These are phyloP conservation scores for Podospora appendiculata DNA, from an alignment of 495 filamentous ascomycete genomes.

Conservation along the genomic window DNA sequence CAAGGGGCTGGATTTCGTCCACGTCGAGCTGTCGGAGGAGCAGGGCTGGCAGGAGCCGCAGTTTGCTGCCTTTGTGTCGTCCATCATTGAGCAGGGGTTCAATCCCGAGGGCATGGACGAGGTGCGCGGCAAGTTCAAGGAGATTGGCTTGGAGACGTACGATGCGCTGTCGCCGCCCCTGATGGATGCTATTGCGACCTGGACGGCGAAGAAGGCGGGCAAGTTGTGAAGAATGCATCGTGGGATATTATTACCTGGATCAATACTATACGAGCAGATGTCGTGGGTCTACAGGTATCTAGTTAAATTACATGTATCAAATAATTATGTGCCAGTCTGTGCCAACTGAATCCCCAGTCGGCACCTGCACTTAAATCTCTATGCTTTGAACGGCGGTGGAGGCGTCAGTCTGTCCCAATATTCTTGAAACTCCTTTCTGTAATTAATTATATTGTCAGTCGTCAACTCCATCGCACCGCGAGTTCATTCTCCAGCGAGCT, in stretches of 20 bases:
- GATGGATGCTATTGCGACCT: slow-evolving; percentile 53
- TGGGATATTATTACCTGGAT: neutral
- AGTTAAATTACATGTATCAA: too few relatives aligned
- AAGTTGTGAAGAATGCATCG: slow-evolving; percentile 3
- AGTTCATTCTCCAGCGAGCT: too few relatives aligned
- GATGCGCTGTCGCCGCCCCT: slow-evolving; percentile 47
- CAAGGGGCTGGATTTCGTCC: slow-evolving; percentile 55
- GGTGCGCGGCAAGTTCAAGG: slow-evolving; percentile 40
- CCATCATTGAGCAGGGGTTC: slow-evolving; percentile 55
- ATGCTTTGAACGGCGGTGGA: too few relatives aligned
- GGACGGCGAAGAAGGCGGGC: slow-evolving; percentile 39
- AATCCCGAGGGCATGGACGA: slow-evolving; percentile 42
- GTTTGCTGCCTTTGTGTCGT: slow-evolving; percentile 53
- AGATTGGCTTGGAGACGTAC: slow-evolving; percentile 45
- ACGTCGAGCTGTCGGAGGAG: slow-evolving; percentile 47
- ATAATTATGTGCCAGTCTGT: too few relatives aligned
- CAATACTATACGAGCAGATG: too few relatives aligned
- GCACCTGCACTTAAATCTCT: too few relatives aligned
- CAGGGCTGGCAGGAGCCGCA: slow-evolving; percentile 56
- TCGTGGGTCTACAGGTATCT: too few relatives aligned
- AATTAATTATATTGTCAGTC: too few relatives aligned
- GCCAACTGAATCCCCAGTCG: too few relatives aligned
- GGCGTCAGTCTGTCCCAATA: too few relatives aligned
- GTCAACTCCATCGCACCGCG: too few relatives aligned
- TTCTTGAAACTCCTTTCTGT: too few relatives aligned